phyloP scores from a whole-genome alignment of 441 rosid genomes.

The Pelargonium cotyledonis region DNA sequence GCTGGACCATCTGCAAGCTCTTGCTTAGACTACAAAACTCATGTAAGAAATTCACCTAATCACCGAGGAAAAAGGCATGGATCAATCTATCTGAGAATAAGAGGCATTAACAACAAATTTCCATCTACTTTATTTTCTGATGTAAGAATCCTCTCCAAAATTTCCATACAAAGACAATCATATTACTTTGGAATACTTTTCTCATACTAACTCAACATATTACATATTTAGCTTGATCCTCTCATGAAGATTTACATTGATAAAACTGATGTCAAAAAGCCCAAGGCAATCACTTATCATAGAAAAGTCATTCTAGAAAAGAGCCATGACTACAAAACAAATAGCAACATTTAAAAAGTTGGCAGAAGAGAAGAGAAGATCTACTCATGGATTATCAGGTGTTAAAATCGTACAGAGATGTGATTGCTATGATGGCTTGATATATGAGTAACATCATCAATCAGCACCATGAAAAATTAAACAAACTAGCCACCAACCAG shows the following conservation, averaged over 20 bases:
- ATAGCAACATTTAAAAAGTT: neutral
- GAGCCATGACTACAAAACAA: neutral
- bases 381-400: neutral
- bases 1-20: constrained; percentile 93
- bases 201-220: neutral
- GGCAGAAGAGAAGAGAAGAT: neutral
- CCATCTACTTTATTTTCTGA: neutral
- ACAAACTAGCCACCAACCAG: too few species aligned
- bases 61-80: constrained; percentile 21
- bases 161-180: neutral
- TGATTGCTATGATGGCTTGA: neutral
- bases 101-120: neutral
- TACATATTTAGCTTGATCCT: neutral
- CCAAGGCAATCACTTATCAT: neutral
- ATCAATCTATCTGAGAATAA: constrained; percentile 16
- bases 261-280: neutral
- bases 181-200: neutral
- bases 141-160: neutral
- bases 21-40: constrained; percentile 98
- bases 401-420: neutral
- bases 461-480: too few species aligned
- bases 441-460: neutral
- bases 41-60: constrained; percentile 82
- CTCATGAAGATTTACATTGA: neutral
- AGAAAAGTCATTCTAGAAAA: constrained; percentile 1